A percentile compares a stretch with the other conserved stretches of the same genome.
Evolutionary conservation across 2,329 filamentous ascomycete genomes (phyloP).

Genomic region (Graphiopsis chlorocephala): DNA sequence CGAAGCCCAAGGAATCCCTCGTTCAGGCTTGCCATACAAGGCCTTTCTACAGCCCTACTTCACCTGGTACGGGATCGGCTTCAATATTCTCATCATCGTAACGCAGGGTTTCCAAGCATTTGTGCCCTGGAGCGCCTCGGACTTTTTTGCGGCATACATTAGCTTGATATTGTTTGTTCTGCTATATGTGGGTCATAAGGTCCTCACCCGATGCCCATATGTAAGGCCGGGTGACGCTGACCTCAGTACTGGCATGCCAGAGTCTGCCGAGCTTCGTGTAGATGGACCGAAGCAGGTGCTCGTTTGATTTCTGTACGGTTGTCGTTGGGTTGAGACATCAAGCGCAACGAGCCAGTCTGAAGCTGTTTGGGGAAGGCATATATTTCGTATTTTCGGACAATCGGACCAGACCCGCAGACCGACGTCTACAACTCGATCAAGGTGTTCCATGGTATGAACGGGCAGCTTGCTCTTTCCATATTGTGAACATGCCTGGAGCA

Average conservation of each 20-base stretch:
- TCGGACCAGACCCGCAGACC: background rate
- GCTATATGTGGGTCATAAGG: slow-evolving; percentile 69
- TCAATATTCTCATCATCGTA: slow-evolving; percentile 69
- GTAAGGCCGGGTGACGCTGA: slow-evolving; percentile 43
- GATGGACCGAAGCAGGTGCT: background rate
- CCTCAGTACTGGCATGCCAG: slow-evolving; percentile 36
- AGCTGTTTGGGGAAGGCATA: background rate
- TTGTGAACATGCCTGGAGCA: too few relatives aligned
- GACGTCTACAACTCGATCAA: background rate
- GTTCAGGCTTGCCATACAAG: slow-evolving; percentile 66
- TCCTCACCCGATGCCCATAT: slow-evolving; percentile 49
- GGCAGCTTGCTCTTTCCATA: too few relatives aligned
- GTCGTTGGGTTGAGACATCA: background rate
- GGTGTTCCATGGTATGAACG: too few relatives aligned
- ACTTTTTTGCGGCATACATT: slow-evolving; percentile 71
- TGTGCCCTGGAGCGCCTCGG: slow-evolving; percentile 65
- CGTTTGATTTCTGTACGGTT: background rate
- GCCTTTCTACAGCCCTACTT: slow-evolving; percentile 68
- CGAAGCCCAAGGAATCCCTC: slow-evolving; percentile 64
- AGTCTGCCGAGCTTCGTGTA: background rate
- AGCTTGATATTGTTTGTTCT: slow-evolving; percentile 70
- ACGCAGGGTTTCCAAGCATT: slow-evolving; percentile 77
- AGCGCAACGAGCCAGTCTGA: background rate
- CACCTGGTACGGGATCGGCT: slow-evolving; percentile 64
- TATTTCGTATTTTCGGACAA: background rate